Evolutionary conservation across 495 filamentous ascomycete species (phyloP).

Genomic region (Trichocladium antarcticum): DNA sequence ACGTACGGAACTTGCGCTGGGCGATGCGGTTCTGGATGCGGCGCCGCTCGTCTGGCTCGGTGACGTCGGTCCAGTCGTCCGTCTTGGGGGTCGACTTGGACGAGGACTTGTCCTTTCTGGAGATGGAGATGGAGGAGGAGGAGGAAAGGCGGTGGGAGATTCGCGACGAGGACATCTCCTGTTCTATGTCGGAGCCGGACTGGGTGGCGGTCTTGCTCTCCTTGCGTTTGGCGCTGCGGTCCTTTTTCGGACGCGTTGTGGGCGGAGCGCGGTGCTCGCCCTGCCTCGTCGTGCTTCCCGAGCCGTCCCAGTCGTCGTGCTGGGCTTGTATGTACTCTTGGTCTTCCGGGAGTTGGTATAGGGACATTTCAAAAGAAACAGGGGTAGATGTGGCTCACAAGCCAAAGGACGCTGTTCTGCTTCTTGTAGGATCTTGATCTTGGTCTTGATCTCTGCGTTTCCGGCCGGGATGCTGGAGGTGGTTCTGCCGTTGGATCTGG

Average conservation of each 20-base stretch:
- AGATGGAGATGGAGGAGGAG: constrained; percentile 21
- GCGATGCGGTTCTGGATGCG: constrained; percentile 52
- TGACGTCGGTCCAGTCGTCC: constrained; percentile 51
- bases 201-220: constrained; percentile 6
- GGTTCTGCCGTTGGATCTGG: constrained; percentile 2
- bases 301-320: neutral
- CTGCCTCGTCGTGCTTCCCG: constrained; percentile 4
- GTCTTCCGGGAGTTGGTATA: constrained; percentile 25
- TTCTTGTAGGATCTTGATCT: constrained; percentile 13
- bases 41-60: constrained; percentile 47
- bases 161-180: constrained; percentile 19
- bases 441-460: neutral
- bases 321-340: constrained; percentile 11
- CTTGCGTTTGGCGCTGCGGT: constrained; percentile 12
- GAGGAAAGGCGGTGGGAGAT: constrained; percentile 21
- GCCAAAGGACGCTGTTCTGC: constrained; percentile 7
- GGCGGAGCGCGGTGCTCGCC: constrained; percentile 6
- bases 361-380: constrained; percentile 17
- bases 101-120: constrained; percentile 27
- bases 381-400: constrained; percentile 16
- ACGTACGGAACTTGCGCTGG: constrained; percentile 50
- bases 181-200: constrained; percentile 28
- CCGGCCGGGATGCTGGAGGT: constrained; percentile 7
- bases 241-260: constrained; percentile 7
- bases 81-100: constrained; percentile 31